These are phyloP conservation scores for Rhizophora mangle DNA, from an alignment of 345 rosid genomes.

Conservation along the genomic window DNA sequence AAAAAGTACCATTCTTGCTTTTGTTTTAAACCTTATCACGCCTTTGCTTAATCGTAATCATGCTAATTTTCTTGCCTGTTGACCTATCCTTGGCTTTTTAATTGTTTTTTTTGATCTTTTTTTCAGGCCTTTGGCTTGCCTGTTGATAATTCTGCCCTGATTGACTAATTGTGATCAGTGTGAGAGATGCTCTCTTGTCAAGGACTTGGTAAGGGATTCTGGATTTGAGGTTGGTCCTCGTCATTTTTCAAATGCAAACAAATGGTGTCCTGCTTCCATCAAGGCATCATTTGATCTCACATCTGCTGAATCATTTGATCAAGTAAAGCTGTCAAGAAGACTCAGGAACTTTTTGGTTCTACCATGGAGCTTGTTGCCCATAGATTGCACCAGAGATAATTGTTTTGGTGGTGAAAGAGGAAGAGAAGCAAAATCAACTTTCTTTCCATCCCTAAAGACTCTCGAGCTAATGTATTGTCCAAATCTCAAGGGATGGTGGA, in stretches of 20 bases:
- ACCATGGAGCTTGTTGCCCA: slow-evolving; percentile 81
- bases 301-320: slow-evolving; percentile 96
- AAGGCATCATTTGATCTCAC: slow-evolving; percentile 65
- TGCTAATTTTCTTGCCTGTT: no score
- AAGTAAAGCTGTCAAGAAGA: slow-evolving; percentile 81
- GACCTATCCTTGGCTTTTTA: no score
- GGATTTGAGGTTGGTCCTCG: slow-evolving; percentile 95
- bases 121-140: no score
- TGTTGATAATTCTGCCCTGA: no score
- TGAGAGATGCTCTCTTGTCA: slow-evolving; percentile 29
- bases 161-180: no score
- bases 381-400: neutral
- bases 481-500: slow-evolving; percentile 11
- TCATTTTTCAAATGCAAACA: slow-evolving; percentile 57
- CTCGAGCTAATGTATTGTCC: neutral
- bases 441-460: neutral
- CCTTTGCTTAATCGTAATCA: no score
- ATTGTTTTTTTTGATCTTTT: no score
- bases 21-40: no score
- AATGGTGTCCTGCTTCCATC: slow-evolving; percentile 89
- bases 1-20: no score
- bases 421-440: neutral
- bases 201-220: slow-evolving; percentile 68
- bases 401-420: neutral
- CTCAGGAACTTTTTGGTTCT: slow-evolving; percentile 68